Evolutionary conservation across 2,329 filamentous ascomycete genomes (phyloP).

Genomic region (Pseudogymnoascus sp.): DNA sequence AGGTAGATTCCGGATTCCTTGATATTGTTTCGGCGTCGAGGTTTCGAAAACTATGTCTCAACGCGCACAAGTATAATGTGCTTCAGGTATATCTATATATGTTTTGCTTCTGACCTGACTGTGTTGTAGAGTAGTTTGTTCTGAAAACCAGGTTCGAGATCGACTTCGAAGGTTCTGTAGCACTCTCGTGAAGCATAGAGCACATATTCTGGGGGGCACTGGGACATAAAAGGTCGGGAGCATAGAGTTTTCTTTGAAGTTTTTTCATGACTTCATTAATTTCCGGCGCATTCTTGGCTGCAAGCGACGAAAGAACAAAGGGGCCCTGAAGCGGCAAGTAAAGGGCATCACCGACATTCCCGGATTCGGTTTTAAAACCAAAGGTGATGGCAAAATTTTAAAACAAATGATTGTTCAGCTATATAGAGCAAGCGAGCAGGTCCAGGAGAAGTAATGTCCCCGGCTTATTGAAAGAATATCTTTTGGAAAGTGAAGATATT

Average conservation of each 20-base stretch:
- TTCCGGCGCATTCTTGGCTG: slow-evolving; percentile 2
- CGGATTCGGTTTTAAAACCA: neutral
- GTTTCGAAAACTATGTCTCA: neutral
- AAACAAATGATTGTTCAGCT: neutral
- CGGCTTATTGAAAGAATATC: neutral
- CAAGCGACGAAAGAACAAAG: slow-evolving; percentile 8
- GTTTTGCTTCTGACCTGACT: neutral
- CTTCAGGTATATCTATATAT: neutral
- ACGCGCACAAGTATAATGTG: neutral
- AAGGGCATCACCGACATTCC: neutral
- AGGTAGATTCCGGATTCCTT: neutral
- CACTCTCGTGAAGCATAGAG: neutral
- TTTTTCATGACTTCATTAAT: neutral
- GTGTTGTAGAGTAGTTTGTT: neutral
- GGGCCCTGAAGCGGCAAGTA: neutral
- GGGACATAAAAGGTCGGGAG: neutral
- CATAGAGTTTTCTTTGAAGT: neutral
- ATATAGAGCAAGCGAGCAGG: neutral
- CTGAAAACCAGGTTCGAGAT: neutral
- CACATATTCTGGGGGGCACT: neutral
- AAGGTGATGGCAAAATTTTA: neutral
- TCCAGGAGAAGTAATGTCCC: neutral
- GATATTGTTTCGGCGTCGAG: neutral
- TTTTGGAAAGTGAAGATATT: neutral
- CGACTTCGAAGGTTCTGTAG: neutral